Evolutionary conservation across 495 filamentous ascomycete genomes (phyloP), one percentile per base, ranked within the genome.

Genomic region (Zalerion maritima): DNA sequence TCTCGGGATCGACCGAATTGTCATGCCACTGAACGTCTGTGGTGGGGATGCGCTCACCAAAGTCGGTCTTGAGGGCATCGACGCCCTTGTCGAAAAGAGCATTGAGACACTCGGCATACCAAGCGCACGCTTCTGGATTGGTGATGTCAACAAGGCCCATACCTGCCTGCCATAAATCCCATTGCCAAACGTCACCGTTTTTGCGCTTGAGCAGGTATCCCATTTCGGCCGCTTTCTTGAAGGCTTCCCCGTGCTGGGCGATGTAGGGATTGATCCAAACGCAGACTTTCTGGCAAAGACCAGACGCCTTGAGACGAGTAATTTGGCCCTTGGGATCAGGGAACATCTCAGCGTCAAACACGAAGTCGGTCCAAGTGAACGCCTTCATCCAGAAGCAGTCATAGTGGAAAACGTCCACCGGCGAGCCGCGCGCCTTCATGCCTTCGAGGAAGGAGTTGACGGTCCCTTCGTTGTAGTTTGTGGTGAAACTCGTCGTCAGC

Each of bases 111-210:
- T 35, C 36, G 32, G 48, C 49, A 40, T 64, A 81, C 76, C 75
- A 81, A 11, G 52, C 41, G 28, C 60, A 61, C 5, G 75, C 75
- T 13, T 60, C 63, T 2, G 75, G 77, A 45, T 81, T 81, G 3
- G 76, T 81, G 50, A 81, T 78, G 41, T 80, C 77, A 6, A 81
- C 58, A 3, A 81, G 53, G 2, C 73, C 75, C 76, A 82, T 82
- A 19, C 76, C 75, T 12, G 73, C 69, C 42, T 80, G 73, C 75
- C 75, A 81, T 20, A 75, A 50, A 40, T 80, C 76, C 71, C 74
- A 79, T 49, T 81, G 74, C 63, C 67, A 81, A 14, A 81, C 52
- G 31, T 76, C 73, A 12, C 72, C 75, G 35, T 82, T 75, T 31
- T 57, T 69, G 12, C 73, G 67, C 54, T 74, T 77, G 28, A 81